Base-by-base conservation (phyloP, 2,329 filamentous ascomycete species). In the Monosporascus sp. region DNA sequence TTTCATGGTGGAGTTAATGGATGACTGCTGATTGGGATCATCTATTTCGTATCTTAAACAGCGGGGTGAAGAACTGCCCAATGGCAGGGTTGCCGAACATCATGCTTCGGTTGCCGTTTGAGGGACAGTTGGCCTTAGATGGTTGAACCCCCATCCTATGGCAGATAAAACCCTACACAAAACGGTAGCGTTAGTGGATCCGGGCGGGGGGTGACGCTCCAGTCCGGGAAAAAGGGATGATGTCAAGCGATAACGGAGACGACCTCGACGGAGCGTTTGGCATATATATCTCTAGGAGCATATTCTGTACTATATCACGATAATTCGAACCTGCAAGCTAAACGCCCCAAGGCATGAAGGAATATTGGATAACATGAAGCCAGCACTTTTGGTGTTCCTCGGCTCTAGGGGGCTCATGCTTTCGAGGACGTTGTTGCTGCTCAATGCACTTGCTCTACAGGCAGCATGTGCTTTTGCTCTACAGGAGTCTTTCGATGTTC, bases 401-500 rank as follows among this genome's bases (percentile, higher is more conserved):
- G 14, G 43, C 6, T 27, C 24, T 14, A n/a, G 43, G 22, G 7
- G 22, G 11, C 14, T n/a, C 9, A 8, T n/a, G 14, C 22, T 5
- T 17, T 46, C 24, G 43, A 1, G 24, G 17, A 15, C 5, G 20
- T 46, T 24, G 14, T 46, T 14, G 14, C 17, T 46, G 43, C 22
- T 46, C n/a, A 27, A 27, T 17, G 43, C 2, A 46, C 22, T 27
- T 46, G 22, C 22, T 25, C 24, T 46, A 18, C 24, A 27, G 15
- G 17, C 8, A 18, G 43, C 43, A 31, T 22, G 2, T 24, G 44
- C 54, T 25, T 37, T 49, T 7, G 38, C 11, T 31, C 43, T 46
- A 18, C 43, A 47, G n/a, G 50, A 54, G 54, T 54, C 48, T 62
- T 76, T 83, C 55, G 79, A 84, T 53, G 67, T 76, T 11, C 70